Evolutionary conservation across 805 yeast genomes (phyloP), one percentile per base, ranked within the genome.

Genomic region (Candida ovalis): DNA sequence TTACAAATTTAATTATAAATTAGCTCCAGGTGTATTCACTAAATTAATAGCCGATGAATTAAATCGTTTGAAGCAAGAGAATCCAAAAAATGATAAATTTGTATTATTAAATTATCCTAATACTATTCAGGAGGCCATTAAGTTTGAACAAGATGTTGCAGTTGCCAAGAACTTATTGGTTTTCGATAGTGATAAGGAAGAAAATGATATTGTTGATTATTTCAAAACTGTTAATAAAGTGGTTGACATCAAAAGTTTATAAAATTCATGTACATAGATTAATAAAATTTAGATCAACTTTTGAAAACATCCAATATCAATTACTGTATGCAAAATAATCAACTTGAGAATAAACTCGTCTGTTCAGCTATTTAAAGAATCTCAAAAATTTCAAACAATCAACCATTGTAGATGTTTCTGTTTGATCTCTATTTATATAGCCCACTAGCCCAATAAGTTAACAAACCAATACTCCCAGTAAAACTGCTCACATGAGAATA

Each of bases 131-230:
- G 91, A 86, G 51, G 85, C 88, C 3, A 77, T 82, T 45, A 81
- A 78, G 57, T 86, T 86, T 53, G 94, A 86, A 61, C 86, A 81
- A 55, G 88, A 84, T 49, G 73, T 86, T 24, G 75, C 82, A 2
- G 74, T 75, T 9, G 65, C 76, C 43, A 63, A 71, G 48, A 70
- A 73, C 43, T 45, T 80, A 37, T 63, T 72, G 23, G 54, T 69
- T 13, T 55, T 63, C 50, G 53, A 62, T 22, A 60, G 62, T 3
- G 55, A 53, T 1, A 52, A 56, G 13, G 45, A 70, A 32, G 61
- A 67, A n/a, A 78, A 77, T 46, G 81, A 81, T 49, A 75, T 84
- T 13, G 69, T 76, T 41, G 81, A 80, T 38, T 86, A 86, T 64
- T 86, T 82, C 59, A 74, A 76, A 12, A 82, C 88, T 18, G 91